Evolutionary conservation across 306 rosid species (phyloP), one percentile per base, ranked within the genome.

Genomic region (Vicia faba): DNA sequence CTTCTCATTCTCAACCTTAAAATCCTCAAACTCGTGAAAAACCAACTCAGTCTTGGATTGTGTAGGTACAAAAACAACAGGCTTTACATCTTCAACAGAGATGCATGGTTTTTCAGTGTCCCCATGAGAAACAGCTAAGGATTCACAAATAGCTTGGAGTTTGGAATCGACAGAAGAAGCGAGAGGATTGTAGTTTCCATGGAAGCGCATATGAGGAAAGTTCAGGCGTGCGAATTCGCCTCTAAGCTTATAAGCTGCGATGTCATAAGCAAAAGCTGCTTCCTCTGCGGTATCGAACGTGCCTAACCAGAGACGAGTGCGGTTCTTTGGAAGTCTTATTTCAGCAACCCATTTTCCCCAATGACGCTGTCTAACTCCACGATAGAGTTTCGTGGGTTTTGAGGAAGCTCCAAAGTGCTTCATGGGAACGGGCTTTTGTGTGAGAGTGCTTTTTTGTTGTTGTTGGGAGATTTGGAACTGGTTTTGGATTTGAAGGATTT

Each of bases 291-390:
- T 88, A 23, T 93, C 95, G 8, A 90, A 93, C n/a, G 99, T 93
- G 43, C 97, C 97, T 0, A 93, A 95, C 97, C 97, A 93, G 55
- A 93, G 97, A 9, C 97, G 91, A 12, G 96, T 90, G 7, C 97
- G 81, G 68, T 93, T 93, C 82, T 71, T 88, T 0, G 97, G 99
- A 66, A 90, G 96, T 74, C 99, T 82, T 29, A 93, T 93, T 78
- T 93, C 99, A 0, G 99, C 99, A 0, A 93, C 99, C 99, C 97
- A 93, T 69, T 90, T 93, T 0, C 97, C 99, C 99, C 99, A 90
- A 56, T 93, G 97, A 14, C 97, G 71, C 78, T 90, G 97, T 49
- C 99, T 80, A 61, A 93, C 97, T 36, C 99, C 99, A 20, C 96
- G 78, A 82, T 88, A 93, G 0, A 88, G 91, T 48, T 90, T 90